Percentiles rank a stretch among this genome's conserved stretches.
Conservation (phyloP, 2,329 filamentous ascomycete genomes). For the Phialophora expanda region DNA sequence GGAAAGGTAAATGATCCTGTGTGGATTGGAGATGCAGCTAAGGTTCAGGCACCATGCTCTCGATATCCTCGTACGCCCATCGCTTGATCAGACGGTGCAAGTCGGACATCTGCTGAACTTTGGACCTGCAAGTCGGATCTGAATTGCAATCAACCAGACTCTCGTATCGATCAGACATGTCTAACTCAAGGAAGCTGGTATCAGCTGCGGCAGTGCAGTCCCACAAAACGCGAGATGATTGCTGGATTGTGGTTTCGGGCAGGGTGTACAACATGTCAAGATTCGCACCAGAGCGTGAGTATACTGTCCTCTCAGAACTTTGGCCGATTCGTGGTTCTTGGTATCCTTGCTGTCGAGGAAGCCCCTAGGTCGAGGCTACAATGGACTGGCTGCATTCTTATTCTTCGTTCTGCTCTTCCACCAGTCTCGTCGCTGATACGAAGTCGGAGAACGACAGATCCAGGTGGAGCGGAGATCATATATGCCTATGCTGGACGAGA, state of each 20-base stretch:
- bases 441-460: not conserved
- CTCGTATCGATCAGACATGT: not conserved
- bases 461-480: slow-evolving; percentile 45
- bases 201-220: slow-evolving; percentile 25
- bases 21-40: not conserved
- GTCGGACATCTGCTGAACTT: not conserved
- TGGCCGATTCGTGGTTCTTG: not conserved
- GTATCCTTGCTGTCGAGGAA: not conserved
- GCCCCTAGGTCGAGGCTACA: not conserved
- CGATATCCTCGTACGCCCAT: not conserved
- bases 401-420: not conserved
- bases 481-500: slow-evolving; percentile 54
- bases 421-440: not conserved
- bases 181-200: slow-evolving; percentile 3
- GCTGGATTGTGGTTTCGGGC: slow-evolving; percentile 73
- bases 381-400: not conserved
- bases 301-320: not conserved
- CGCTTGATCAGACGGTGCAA: not conserved
- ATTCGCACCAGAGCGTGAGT: slow-evolving; percentile 63
- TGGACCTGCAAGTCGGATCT: not conserved
- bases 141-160: not conserved
- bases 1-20: not conserved
- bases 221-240: slow-evolving; percentile 57
- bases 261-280: slow-evolving; percentile 70
- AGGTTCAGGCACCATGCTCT: not conserved